A percentile compares a stretch with the other conserved stretches of the same genome.
Conservation (phyloP, 441 rosid genomes). For the Geranium incanum region DNA sequence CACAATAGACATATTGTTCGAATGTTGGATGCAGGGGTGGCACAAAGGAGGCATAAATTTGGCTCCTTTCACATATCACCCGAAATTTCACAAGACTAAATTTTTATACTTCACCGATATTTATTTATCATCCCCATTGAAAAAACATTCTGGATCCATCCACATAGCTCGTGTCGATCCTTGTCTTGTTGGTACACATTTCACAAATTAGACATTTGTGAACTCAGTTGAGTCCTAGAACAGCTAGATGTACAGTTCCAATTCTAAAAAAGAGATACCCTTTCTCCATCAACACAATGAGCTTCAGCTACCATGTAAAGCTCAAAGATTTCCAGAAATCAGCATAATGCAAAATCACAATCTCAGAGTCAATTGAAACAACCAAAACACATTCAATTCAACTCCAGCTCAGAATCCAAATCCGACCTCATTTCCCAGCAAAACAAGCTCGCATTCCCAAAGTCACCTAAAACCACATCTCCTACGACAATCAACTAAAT, state of each 20-base stretch:
- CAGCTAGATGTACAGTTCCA: background rate
- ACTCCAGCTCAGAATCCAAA: constrained; percentile 1
- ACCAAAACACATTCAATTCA: background rate
- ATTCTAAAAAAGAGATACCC: background rate
- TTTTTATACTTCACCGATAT: too few species aligned
- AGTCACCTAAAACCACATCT: background rate
- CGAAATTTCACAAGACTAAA: background rate
- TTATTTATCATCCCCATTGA: too few species aligned
- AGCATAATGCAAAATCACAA: background rate
- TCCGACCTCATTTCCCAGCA: background rate
- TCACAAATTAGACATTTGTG: background rate
- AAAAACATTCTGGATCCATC: background rate
- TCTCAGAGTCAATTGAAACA: background rate
- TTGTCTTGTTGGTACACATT: background rate
- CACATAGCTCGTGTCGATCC: background rate
- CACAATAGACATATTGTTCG: background rate
- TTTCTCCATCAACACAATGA: background rate
- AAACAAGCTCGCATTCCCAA: background rate
- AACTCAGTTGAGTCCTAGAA: background rate
- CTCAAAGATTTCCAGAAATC: background rate
- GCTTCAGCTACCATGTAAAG: background rate
- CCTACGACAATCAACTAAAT: constrained; percentile 5
- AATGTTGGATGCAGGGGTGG: background rate
- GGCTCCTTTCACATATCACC: background rate
- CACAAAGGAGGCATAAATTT: too few species aligned